Evolutionary conservation across 1,139 yeast genomes (phyloP), one percentile per base, ranked within the genome.

Genomic region (Saccharomycopsis hybrid): DNA sequence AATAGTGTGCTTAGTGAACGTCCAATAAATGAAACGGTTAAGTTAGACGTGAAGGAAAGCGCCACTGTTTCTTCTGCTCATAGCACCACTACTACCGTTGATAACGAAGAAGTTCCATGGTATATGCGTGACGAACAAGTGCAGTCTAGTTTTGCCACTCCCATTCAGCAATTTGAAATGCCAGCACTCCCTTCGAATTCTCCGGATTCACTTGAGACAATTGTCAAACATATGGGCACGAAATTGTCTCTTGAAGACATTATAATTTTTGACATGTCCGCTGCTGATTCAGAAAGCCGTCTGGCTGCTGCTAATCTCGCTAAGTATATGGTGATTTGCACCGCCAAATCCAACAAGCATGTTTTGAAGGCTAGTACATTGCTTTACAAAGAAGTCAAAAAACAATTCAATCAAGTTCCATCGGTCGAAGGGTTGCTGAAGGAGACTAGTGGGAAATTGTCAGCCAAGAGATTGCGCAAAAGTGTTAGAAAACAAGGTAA

Each of bases 281-380:
- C 73, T 41, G 70, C 69, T 5, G 69, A 69, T 30, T 76, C 74
- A 45, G 73, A 75, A 2, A 74, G 71, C 47, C 70, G 73, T 40
- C 67, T 73, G 2, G 69, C 71, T 5, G 69, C 74, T 1, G 33
- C 66, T 61, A 51, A 66, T 48, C 55, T 74, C 59, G 58, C 72
- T 53, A 68, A 71, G 48, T 80, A 72, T 59, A 77, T 85, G 68
- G 66, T 89, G 3, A 67, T 90, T 1, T 77, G 82, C n/a, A 76
- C 94, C 0, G 96, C 96, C 1, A 84, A 82, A 61, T 81, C 92
- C 30, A 78, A 80, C 42, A 81, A 78, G 55, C 97, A 90, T 65
- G 68, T 88, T 28, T 81, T 75, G 58, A 82, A 80, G 53, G 90
- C 95, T 1, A 80, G 87, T 1, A 68, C 70, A 24, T 83, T 82